Evolutionary conservation across 1,284 basidiomycete genomes (phyloP).

Genomic region (Leccinum fallax): DNA sequence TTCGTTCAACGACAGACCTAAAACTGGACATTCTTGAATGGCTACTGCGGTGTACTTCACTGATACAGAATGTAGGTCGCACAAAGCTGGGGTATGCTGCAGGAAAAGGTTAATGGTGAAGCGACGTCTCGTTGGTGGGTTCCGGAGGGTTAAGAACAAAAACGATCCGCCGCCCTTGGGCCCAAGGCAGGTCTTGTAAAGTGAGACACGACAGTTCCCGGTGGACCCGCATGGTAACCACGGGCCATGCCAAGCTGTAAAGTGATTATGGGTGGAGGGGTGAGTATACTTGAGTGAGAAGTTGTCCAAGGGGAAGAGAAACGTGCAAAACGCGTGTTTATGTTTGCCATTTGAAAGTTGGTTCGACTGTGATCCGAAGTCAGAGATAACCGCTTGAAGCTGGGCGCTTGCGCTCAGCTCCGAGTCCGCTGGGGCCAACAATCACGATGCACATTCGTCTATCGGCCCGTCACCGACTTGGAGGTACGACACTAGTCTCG

Average conservation of each 20-base stretch:
- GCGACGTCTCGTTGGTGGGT: constrained; percentile 1
- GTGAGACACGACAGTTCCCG: not conserved
- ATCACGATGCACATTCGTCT: not conserved
- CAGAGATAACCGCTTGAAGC: not conserved
- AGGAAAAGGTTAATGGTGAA: not conserved
- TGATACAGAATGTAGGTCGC: not conserved
- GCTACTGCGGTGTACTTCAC: not conserved
- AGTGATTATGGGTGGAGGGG: not conserved
- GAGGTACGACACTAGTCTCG: not conserved
- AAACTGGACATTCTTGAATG: constrained; percentile 12
- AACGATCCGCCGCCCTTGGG: not conserved
- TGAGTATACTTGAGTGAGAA: not conserved
- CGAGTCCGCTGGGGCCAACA: not conserved
- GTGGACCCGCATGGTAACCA: constrained; percentile 1
- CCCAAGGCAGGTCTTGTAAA: not conserved
- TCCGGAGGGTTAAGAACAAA: constrained; percentile 2
- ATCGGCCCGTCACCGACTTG: not conserved
- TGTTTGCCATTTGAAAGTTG: not conserved
- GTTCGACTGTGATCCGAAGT: not conserved
- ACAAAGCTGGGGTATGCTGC: not conserved
- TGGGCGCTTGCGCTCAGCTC: not conserved
- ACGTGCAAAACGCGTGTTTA: not conserved
- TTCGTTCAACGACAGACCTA: constrained; percentile 13
- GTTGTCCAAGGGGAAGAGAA: not conserved
- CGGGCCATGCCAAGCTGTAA: constrained; percentile 2